Percentiles rank a stretch among this genome's conserved stretches.
Evolutionary conservation across 2,329 filamentous ascomycete genomes (phyloP).

Genomic region (Tolypocladium paradoxum): DNA sequence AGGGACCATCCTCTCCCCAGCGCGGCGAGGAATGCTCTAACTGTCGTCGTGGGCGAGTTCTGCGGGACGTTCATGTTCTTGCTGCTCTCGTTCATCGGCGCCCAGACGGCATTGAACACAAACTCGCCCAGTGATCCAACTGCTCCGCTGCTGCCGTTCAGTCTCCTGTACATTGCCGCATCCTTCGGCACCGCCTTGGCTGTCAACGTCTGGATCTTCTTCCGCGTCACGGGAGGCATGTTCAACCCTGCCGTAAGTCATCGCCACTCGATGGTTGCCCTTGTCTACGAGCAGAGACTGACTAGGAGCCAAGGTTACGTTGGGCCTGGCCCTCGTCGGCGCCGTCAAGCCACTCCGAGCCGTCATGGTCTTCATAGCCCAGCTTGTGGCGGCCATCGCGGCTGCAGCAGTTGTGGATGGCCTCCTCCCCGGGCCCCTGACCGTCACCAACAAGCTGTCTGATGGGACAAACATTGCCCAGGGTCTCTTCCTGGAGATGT

Average conservation of each 20-base stretch:
- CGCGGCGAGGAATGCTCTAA: slow-evolving; percentile 20
- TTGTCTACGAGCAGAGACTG: not conserved
- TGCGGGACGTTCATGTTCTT: slow-evolving; percentile 44
- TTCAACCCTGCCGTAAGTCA: slow-evolving; percentile 38
- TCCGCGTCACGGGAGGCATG: slow-evolving; percentile 39
- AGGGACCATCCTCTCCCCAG: not conserved
- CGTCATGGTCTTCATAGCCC: slow-evolving; percentile 40
- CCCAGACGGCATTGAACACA: slow-evolving; percentile 25
- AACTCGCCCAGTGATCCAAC: slow-evolving; percentile 15
- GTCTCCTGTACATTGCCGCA: slow-evolving; percentile 37
- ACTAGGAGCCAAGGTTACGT: slow-evolving; percentile 30
- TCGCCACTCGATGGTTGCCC: not conserved
- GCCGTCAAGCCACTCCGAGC: slow-evolving; percentile 43
- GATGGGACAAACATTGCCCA: slow-evolving; percentile 39
- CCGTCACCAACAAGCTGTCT: slow-evolving; percentile 45
- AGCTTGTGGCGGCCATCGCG: slow-evolving; percentile 48
- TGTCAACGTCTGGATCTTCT: slow-evolving; percentile 47
- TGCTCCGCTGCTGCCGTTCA: slow-evolving; percentile 19
- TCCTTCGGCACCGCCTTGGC: slow-evolving; percentile 39
- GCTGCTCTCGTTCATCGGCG: slow-evolving; percentile 29
- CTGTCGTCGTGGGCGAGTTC: slow-evolving; percentile 38
- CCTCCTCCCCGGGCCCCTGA: slow-evolving; percentile 45
- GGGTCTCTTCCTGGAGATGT: slow-evolving; percentile 57
- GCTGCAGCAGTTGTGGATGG: slow-evolving; percentile 46
- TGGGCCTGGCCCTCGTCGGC: slow-evolving; percentile 49